Evolutionary conservation across 495 filamentous ascomycete genomes (phyloP), one percentile per base, ranked within the genome.

Genomic region (Penicillium coprophilum): DNA sequence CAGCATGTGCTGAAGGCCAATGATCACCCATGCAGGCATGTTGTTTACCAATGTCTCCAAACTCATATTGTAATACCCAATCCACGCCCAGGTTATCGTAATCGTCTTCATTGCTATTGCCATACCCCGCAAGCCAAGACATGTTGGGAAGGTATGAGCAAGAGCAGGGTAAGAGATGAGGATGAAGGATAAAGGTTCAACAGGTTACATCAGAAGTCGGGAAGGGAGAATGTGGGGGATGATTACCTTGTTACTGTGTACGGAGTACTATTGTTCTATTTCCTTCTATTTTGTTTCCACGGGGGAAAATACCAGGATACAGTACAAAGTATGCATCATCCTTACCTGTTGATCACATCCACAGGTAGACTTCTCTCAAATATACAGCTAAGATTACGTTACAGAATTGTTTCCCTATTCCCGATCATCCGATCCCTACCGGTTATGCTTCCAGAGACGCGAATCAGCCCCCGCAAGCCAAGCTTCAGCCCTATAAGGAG

Each of bases 41-140:
- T 20, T 4, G 39, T 53, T 17, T 70, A 76, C 75, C 73, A 15
- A 71, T 46, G 8, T 71, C 68, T 2, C 66, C 65, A 55, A 77
- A 77, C 9, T 71, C 58, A 50, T 72, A 77, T 31, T 71, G 69
- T 15, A 77, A 46, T 12, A 77, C 75, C 75, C 75, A 77, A 43
- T 77, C 72, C n/a, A 75, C 65, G 0, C 75, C 73, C 15, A 72
- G 67, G 50, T 74, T 77, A 11, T 74, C 67, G 31, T 63, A 46
- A 41, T 77, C 69, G 17, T 65, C 61, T 15, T 66, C 53, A 15
- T 63, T 61, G 12, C 46, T 24, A 4, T 57, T 57, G 48, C 47
- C 55, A 40, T 71, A 39, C 19, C 61, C 58, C n/a, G 62, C 67
- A 55, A 69, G 58, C 60, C 66, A 70, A 60, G 60, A 65, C 67